phyloP scores from a whole-genome alignment of 2,329 filamentous ascomycete genomes.

The Trichoderma lentiforme region DNA sequence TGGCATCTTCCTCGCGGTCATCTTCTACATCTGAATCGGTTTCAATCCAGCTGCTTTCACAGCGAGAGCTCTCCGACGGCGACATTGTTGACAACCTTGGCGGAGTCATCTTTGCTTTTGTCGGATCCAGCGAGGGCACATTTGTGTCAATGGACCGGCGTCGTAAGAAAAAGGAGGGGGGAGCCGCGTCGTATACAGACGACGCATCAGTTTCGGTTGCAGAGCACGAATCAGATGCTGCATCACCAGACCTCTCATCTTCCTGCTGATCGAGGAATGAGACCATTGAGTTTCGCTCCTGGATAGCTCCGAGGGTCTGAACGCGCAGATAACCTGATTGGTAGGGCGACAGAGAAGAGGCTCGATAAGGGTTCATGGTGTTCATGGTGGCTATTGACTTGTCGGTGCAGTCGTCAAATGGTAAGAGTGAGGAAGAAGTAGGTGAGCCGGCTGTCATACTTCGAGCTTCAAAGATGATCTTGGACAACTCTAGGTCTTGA shows the following conservation, averaged over 20 bases:
- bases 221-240: constrained; percentile 35
- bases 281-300: constrained; percentile 36
- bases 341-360: constrained; percentile 26
- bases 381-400: background rate
- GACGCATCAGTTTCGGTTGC: constrained; percentile 31
- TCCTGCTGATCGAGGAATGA: constrained; percentile 32
- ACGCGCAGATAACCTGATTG: constrained; percentile 31
- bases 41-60: constrained; percentile 38
- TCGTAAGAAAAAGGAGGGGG: constrained; percentile 33
- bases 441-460: constrained; percentile 53
- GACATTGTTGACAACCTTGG: constrained; percentile 25
- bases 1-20: constrained; percentile 4
- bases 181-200: constrained; percentile 27
- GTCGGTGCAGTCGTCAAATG: background rate
- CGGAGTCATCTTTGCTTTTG: constrained; percentile 26
- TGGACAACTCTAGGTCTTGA: constrained; percentile 50
- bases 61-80: constrained; percentile 19
- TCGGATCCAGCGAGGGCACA: constrained; percentile 36
- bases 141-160: constrained; percentile 36
- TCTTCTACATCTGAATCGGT: constrained; percentile 35
- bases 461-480: constrained; percentile 46
- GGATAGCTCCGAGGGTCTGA: constrained; percentile 34
- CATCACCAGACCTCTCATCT: constrained; percentile 23
- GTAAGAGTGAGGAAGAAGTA: constrained; percentile 21
- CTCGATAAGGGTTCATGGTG: constrained; percentile 4